A percentile compares a stretch with the other conserved stretches of the same genome.
These are phyloP conservation scores for Suhomyces faveliae DNA, from an alignment of 805 yeast species.

Conservation along the genomic window DNA sequence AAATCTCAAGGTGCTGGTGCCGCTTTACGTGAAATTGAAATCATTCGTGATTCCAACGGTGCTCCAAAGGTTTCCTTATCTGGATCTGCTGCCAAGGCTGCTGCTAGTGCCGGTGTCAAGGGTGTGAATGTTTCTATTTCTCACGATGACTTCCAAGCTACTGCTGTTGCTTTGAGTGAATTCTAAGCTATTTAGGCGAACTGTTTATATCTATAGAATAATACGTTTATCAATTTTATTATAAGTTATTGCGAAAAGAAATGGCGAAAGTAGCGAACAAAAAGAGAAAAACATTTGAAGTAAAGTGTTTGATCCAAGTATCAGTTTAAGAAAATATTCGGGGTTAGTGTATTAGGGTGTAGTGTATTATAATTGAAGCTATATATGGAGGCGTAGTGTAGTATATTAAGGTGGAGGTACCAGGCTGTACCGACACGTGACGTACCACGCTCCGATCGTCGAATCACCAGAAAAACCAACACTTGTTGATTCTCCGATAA, in stretches of 20 bases:
- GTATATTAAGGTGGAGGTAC: background rate
- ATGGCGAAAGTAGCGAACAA: too few species aligned
- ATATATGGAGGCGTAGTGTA: too few species aligned
- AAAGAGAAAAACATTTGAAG: too few species aligned
- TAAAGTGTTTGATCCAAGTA: too few species aligned
- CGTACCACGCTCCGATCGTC: background rate
- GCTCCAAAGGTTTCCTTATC: conserved; percentile 78
- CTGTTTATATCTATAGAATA: too few species aligned
- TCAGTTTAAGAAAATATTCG: too few species aligned
- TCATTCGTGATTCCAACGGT: conserved; percentile 65
- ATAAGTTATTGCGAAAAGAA: too few species aligned
- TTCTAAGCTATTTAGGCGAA: too few species aligned
- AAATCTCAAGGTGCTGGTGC: conserved; percentile 95
- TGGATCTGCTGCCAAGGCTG: conserved; percentile 77
- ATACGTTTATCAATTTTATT: too few species aligned
- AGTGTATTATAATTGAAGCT: background rate
- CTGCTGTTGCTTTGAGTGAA: conserved; percentile 88
- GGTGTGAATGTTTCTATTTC: conserved; percentile 84
- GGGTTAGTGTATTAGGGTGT: too few species aligned
- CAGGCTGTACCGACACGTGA: background rate
- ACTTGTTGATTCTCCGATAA: background rate
- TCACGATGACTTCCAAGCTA: conserved; percentile 95
- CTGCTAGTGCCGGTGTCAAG: conserved; percentile 65
- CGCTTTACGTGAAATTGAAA: conserved; percentile 86
- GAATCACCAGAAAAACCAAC: background rate